Evolutionary conservation across 2,329 filamentous ascomycete species (phyloP), one percentile per base, ranked within the genome.

Genomic region (Triangularia verruculosa): DNA sequence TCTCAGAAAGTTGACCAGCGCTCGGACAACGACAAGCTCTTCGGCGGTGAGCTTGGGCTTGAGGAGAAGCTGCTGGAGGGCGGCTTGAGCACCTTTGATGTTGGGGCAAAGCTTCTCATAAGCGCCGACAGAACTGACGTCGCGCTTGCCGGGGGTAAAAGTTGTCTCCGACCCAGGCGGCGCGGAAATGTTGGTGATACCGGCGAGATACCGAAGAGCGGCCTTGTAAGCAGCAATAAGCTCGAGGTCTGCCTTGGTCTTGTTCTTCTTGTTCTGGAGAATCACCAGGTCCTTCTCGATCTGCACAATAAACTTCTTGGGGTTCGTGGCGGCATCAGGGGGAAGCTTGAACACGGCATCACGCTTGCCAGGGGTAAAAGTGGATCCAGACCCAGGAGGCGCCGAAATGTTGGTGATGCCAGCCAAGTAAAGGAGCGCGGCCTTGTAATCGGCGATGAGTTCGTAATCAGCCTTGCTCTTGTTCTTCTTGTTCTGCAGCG

Each of bases 51-150:
- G 69, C n/a, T 66, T 54, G 58, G 62, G 62, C 32, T 64, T 63
- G 51, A 68, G 67, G 59, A 72, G 39, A 27, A 71, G 68, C 15
- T 28, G 51, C 61, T 70, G 54, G 4, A 69, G 59, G 17, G 69
- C 69, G 13, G 64, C 59, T 58, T 71, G 62, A 0, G 89, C 91
- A 66, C 87, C 85, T 74, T 96, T 91, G 1, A 91, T 90, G 73
- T 97, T 96, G 68, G 92, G 82, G 39, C 86, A 85, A 56, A 83
- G 81, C 2, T 88, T 83, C 1, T 91, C 82, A 63, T 65, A 67
- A 43, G 61, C 56, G 62, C 61, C 67, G 32, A 65, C 57, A 2
- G 64, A 57, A 43, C 57, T 54, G 61, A 47, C 39, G n/a, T 47
- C 39, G 27, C 66, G 69, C 65, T 72, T 71, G 47, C 69, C 70